Evolutionary conservation across 2,329 filamentous ascomycete species (phyloP).

Genomic region (Monosporascus ibericus): DNA sequence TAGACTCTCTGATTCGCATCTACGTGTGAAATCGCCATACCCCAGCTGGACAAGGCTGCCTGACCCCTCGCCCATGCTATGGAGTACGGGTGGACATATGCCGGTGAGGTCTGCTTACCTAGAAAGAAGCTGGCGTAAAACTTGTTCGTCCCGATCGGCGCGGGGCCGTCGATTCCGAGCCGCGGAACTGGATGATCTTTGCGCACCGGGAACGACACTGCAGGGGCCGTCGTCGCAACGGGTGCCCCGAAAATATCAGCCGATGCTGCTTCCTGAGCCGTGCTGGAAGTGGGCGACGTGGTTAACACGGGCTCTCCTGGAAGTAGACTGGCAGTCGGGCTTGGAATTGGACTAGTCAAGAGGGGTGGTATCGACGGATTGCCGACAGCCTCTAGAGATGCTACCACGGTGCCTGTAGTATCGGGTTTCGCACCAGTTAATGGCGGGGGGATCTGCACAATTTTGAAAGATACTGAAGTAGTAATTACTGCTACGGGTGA

Average conservation of each 20-base stretch:
- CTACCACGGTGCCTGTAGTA: constrained; percentile 27
- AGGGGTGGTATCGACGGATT: constrained; percentile 18
- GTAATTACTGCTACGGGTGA: constrained; percentile 25
- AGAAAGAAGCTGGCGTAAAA: constrained; percentile 80
- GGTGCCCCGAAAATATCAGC: constrained; percentile 50
- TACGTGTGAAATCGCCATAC: constrained; percentile 70
- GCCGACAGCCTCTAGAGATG: constrained; percentile 23
- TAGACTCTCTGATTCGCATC: constrained; percentile 62
- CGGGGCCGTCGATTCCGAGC: constrained; percentile 39
- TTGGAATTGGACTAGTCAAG: constrained; percentile 28
- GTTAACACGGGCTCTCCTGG: constrained; percentile 7
- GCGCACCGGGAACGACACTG: constrained; percentile 38
- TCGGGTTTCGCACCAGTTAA: constrained; percentile 20
- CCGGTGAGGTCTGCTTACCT: constrained; percentile 59
- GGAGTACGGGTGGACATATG: constrained; percentile 72
- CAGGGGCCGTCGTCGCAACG: constrained; percentile 46
- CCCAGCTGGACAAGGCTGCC: constrained; percentile 62
- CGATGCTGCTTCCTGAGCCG: constrained; percentile 16
- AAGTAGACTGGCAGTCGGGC: constrained; percentile 29
- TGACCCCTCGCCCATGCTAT: constrained; percentile 61
- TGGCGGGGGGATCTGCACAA: constrained; percentile 28
- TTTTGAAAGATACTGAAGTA: constrained; percentile 22
- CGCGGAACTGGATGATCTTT: constrained; percentile 54
- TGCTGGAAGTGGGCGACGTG: constrained; percentile 16
- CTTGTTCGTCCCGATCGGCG: constrained; percentile 67